Base-by-base conservation (phyloP, 352 stramenopile species). In the Bremia lactucae region DNA sequence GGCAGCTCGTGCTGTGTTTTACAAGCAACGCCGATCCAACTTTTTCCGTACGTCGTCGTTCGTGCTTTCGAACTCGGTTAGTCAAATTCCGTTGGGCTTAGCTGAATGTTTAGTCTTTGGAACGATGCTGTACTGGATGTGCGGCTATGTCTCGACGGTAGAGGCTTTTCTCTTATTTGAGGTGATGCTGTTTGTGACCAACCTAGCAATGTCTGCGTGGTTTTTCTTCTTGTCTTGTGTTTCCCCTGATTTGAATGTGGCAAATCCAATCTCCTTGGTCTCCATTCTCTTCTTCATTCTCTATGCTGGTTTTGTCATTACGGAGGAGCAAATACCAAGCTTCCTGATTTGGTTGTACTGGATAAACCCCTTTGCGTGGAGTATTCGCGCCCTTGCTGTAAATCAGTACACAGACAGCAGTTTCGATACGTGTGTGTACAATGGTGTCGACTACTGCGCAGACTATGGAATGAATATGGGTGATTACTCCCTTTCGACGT, bases 61-160 rank as follows among this genome's bases (percentile, higher is more conserved):
- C 40, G 55, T 79, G 6, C 72, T 95, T 37, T 83, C 70, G 0
- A 59, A 72, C 28, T 63, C 44, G 44, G 45, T 81, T 7, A 59
- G 84, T 14, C 63, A 76, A 51, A 60, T 80, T n/a, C 59, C 74
- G n/a, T 63, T 85, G 25, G 69, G 73, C 57, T 66, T 95, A 55
- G 61, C 65, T 0, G 85, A 79, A 0, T 58, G 62, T 11, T 67
- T 77, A 19, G 46, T 77, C 11, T 21, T 73, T 2, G 66, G 85
- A 50, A 71, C 83, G 10, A 66, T 77, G 48, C 75, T 82, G 48
- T 96, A 96, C 62, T 96, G 83, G 45, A 91, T 95, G 72, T 85
- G 87, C 51, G 83, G 82, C 0, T 54, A 95, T 24, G 69, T 57
- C 2, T 41, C 41, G 1, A 61, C 69, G 25, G 72, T 81, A 21